Evolutionary conservation across 331 rosid species (phyloP).

Genomic region (Acacia pycnantha): DNA sequence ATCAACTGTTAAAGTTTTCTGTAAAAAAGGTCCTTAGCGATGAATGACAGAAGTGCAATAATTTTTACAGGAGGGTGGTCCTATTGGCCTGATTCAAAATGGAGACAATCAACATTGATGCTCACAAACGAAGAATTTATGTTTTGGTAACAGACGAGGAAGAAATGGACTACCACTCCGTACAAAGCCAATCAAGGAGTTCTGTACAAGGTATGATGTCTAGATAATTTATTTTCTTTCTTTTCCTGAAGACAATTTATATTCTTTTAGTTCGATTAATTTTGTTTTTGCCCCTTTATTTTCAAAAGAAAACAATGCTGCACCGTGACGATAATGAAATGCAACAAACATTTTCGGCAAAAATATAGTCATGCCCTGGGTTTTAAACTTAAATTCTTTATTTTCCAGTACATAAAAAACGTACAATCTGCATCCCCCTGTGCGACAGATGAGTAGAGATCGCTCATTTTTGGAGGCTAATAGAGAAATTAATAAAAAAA

Average conservation of each 20-base stretch:
- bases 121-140: too few relatives aligned
- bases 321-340: neutral
- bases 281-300: neutral
- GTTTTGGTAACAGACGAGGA: too few relatives aligned
- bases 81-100: constrained; percentile 73
- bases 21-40: neutral
- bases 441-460: constrained; percentile 72
- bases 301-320: neutral
- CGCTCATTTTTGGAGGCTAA: neutral
- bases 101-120: too few relatives aligned
- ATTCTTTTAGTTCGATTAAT: neutral
- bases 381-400: neutral
- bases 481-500: neutral
- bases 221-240: neutral
- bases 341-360: neutral
- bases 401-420: constrained; percentile 74
- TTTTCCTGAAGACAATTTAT: neutral
- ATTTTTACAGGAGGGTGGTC: constrained; percentile 84
- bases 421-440: constrained; percentile 76
- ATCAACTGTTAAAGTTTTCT: neutral
- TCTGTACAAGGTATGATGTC: constrained; percentile 62
- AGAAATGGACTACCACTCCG: too few relatives aligned
- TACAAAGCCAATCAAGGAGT: constrained; percentile 75
- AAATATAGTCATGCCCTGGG: neutral
- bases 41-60: constrained; percentile 10